A percentile compares a stretch with the other conserved stretches of the same genome.
Conservation (phyloP, 2,329 filamentous ascomycete species). For the Thielaviopsis populi region DNA sequence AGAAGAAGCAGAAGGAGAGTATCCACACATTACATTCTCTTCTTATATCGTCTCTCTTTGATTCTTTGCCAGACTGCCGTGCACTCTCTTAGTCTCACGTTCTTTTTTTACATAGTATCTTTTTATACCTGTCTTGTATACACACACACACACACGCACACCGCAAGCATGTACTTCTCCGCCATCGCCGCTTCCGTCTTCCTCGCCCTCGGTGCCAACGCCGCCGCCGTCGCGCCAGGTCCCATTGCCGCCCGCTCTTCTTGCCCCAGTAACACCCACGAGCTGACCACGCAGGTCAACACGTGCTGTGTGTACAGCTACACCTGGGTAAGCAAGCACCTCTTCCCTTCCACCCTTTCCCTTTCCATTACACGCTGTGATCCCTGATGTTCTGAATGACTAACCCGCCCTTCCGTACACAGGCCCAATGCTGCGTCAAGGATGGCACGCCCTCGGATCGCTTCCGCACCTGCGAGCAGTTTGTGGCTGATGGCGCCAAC, state of each 20-base stretch:
- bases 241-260: not conserved
- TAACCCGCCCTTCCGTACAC: not conserved
- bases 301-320: conserved; percentile 4
- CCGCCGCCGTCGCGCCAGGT: not conserved
- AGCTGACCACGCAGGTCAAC: not conserved
- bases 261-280: not conserved
- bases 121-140: not conserved
- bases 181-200: not conserved
- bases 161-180: not conserved
- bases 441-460: not conserved
- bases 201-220: not conserved
- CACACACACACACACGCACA: not conserved
- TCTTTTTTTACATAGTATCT: too few species aligned
- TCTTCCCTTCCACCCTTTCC: too few species aligned
- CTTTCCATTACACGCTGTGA: too few species aligned
- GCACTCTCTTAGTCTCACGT: not conserved
- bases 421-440: not conserved
- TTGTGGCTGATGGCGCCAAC: conserved; percentile 4
- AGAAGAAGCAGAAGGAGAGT: not conserved
- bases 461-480: conserved; percentile 4
- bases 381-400: not conserved
- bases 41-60: not conserved
- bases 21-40: not conserved
- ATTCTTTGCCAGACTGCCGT: not conserved
- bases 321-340: not conserved